Conservation (phyloP, 2,329 filamentous ascomycete genomes). For the Aspergillus latus region DNA sequence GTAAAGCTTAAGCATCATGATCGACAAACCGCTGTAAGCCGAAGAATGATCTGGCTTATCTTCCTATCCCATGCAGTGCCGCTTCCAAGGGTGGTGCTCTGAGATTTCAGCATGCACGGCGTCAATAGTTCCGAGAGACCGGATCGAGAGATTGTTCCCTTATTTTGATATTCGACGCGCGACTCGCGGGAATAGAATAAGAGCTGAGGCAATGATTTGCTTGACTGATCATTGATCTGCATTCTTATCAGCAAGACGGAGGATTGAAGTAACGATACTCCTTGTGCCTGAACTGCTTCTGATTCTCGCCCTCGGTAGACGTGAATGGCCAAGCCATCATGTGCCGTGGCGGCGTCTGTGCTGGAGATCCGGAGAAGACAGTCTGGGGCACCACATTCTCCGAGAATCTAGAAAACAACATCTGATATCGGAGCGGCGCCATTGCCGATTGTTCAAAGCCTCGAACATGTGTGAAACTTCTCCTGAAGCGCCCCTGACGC, state of each 20-base stretch:
- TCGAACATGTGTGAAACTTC: neutral
- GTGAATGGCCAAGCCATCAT: neutral
- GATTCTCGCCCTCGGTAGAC: neutral
- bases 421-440: neutral
- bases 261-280: neutral
- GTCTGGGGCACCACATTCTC: neutral
- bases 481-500: slow-evolving; percentile 12
- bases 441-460: neutral
- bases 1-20: slow-evolving; percentile 6
- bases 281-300: neutral
- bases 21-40: slow-evolving; percentile 8
- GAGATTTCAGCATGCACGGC: neutral
- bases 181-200: neutral
- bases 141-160: neutral
- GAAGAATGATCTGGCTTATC: neutral
- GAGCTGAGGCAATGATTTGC: neutral
- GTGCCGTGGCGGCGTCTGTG: neutral
- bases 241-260: neutral
- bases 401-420: neutral
- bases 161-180: neutral
- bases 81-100: neutral
- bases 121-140: neutral
- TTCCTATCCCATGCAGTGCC: neutral
- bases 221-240: slow-evolving; percentile 6
- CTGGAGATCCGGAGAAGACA: slow-evolving; percentile 1